Base-by-base conservation (phyloP, 1,139 yeast genomes). In the Candida tropicalis region DNA sequence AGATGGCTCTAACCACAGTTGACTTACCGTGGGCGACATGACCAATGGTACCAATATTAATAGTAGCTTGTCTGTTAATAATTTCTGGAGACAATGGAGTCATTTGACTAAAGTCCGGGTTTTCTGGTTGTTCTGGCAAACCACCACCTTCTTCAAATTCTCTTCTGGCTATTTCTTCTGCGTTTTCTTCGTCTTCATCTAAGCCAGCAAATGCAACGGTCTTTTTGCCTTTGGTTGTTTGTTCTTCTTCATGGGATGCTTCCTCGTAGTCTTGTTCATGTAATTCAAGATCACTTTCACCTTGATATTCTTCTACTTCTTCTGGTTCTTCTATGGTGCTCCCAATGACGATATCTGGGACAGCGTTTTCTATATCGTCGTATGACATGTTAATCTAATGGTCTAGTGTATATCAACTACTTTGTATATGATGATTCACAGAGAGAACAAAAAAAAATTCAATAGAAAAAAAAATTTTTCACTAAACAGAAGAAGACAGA, bases 101-200 rank as follows among this genome's bases (percentile, higher is more conserved):
- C 66, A 91, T 73, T 55, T 73, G 65, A 38, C 82, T 54, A 57
- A 90, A 86, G 61, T 91, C 96, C 43, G 96, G 95, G 65, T 88
- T 75, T 37, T 79, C 85, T 47, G 97, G 96, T 69, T 93, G 99
- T 63, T 87, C 97, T 44, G 99, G 99, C 48, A 93, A 78, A 44
- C 99, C 98, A 44, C 98, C 98, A 61, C 98, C 98, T 70, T 90
- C 98, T 75, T 87, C 96, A 56, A 91, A 91, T 64, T 93, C 98
- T 61, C 82, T 79, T 57, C 76, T 79, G 57, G 89, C 84, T 22
- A 68, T 74, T 56, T 75, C 82, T 62, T 84, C 85, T 45, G 75
- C 73, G 39, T 66, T 75, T 63, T 79, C 87, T 48, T 77, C 79
- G 46, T 84, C 91, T 49, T 78, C 80, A 46, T 84, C 91, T 38